Base-by-base conservation (phyloP, 176 grass and related monocot genomes). In the Phoenix roebelenii region DNA sequence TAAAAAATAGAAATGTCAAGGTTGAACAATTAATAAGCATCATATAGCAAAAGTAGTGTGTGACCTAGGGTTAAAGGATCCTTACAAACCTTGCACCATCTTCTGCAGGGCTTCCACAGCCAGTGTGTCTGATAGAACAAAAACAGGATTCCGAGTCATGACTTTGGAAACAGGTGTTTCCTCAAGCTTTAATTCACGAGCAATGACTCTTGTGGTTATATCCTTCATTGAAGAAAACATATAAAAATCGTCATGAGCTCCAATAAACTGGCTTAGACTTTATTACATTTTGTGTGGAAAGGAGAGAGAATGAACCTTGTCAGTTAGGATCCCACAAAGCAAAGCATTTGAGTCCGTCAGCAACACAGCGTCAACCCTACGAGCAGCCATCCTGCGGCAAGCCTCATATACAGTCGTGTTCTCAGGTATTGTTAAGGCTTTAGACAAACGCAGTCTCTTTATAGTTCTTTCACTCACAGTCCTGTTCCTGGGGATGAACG, bases 41-140 rank as follows among this genome's bases (percentile, higher is more conserved):
- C 35, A 12, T 14, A 44, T 14, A 44, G 35, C 14, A 44, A 44
- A 10, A 44, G 10, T 9, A 12, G 35, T 14, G 2, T 44, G 9
- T 5, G 1, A 22, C 17, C 54, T 20, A 23, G 54, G 5, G 54
- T 51, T 17, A 71, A 49, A 54, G 53, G n/a, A 59, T 30, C 48
- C 7, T 26, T 73, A 76, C 76, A 58, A 52, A 98, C 93, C 87
- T 88, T 88, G 93, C 57, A 98, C 87, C 93, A 98, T 98, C 75
- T 98, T 98, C 69, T 98, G 93, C 76, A 98, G 71, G 17, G 93
- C 93, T 68, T 98, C 93, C 1, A 98, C 87, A 0, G 93, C 93
- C 18, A 92, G 68, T 16, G 87, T 98, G 57, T 98, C 93, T 2
- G 84, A 76, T 0, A 92, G 87, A 79, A 98, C 93, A 54, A 98